Conservation (phyloP, 2,329 filamentous ascomycete genomes). For the Colletotrichum melonis region DNA sequence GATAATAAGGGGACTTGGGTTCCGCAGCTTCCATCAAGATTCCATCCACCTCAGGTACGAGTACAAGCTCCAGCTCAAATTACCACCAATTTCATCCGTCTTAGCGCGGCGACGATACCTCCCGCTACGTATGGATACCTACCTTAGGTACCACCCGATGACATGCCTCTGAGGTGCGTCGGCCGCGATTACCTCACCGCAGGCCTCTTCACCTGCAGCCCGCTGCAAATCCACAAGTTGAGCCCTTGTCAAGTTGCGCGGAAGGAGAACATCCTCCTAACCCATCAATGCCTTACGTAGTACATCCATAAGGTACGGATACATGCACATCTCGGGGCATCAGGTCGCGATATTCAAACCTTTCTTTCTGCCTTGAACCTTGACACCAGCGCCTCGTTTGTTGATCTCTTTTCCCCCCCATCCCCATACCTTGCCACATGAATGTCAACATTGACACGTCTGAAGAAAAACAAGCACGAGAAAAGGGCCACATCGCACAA, state of each 20-base stretch:
- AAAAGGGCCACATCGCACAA: not conserved
- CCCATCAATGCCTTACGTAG: conserved; percentile 20
- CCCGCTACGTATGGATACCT: no score
- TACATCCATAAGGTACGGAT: not conserved
- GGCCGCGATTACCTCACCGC: not conserved
- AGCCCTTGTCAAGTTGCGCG: not conserved
- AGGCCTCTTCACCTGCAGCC: conserved; percentile 13
- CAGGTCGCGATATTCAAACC: not conserved
- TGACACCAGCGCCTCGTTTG: not conserved
- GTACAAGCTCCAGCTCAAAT: not conserved
- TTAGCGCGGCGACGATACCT: not conserved
- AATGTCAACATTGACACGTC: conserved; percentile 2
- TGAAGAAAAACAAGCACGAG: not conserved
- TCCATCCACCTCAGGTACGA: conserved; percentile 8
- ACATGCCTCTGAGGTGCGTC: not conserved
- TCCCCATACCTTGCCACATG: not conserved
- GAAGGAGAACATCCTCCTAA: conserved; percentile 2
- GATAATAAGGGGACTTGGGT: not conserved
- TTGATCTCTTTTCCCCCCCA: not conserved
- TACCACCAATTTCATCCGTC: not conserved
- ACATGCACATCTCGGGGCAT: not conserved
- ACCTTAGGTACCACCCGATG: not conserved
- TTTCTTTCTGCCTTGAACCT: not conserved
- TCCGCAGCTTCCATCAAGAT: conserved; percentile 30
- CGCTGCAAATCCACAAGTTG: conserved; percentile 5